These are phyloP conservation scores for Colletotrichum agaves DNA, from an alignment of 2,329 filamentous ascomycete genomes.

Conservation along the genomic window DNA sequence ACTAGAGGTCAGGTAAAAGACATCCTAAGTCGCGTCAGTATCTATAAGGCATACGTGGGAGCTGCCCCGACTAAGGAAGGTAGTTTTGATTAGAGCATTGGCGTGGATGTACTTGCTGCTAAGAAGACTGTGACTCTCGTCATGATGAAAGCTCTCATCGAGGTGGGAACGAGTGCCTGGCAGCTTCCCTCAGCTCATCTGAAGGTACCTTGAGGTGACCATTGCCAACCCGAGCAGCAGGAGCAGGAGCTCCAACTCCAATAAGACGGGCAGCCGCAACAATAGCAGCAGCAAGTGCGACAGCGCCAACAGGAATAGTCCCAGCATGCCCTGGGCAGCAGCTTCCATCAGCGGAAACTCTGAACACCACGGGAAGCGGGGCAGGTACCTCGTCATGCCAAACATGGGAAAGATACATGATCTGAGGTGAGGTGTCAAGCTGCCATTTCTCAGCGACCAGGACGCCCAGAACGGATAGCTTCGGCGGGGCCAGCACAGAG, in stretches of 20 bases:
- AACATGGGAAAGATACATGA: conserved; percentile 27
- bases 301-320: conserved; percentile 1
- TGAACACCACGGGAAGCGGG: background rate
- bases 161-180: background rate
- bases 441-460: conserved; percentile 1
- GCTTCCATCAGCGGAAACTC: conserved; percentile 2
- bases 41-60: background rate
- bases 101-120: background rate
- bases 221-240: background rate
- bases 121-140: background rate
- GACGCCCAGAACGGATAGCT: conserved; percentile 32
- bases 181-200: background rate
- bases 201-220: background rate
- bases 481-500: conserved; percentile 23
- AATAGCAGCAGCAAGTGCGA: background rate
- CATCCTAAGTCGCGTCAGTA: background rate
- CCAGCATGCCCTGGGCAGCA: background rate
- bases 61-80: background rate
- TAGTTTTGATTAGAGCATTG: background rate
- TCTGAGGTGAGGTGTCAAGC: background rate
- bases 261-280: background rate
- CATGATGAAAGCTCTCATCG: background rate
- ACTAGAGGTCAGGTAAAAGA: background rate
- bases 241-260: conserved; percentile 14
- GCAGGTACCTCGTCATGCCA: conserved; percentile 1